phyloP scores from a whole-genome alignment of 768 basidiomycete genomes.

The Termitomyces heimii region DNA sequence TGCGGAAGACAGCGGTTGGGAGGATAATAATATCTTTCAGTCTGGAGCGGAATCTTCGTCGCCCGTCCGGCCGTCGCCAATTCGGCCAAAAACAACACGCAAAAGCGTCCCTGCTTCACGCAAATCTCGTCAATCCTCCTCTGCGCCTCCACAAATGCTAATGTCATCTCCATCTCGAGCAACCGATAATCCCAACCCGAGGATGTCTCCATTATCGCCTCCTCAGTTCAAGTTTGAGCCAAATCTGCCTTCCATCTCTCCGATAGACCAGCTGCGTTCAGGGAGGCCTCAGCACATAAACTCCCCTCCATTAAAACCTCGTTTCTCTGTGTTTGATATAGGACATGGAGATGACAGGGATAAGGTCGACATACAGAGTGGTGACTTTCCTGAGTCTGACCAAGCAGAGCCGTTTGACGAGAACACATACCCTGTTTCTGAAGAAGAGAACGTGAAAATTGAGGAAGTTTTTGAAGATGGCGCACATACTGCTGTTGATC shows the following conservation, averaged over 20 bases:
- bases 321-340: slow-evolving; percentile 5
- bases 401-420: neutral
- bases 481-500: slow-evolving; percentile 23
- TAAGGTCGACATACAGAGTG: slow-evolving; percentile 16
- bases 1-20: slow-evolving; percentile 78
- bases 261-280: slow-evolving; percentile 21
- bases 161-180: slow-evolving; percentile 34
- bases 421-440: slow-evolving; percentile 1
- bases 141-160: slow-evolving; percentile 57
- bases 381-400: slow-evolving; percentile 2
- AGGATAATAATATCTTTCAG: slow-evolving; percentile 87
- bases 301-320: neutral
- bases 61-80: slow-evolving; percentile 58
- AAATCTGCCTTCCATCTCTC: slow-evolving; percentile 30
- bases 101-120: slow-evolving; percentile 31
- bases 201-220: slow-evolving; percentile 29
- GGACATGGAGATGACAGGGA: slow-evolving; percentile 21
- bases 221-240: slow-evolving; percentile 55
- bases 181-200: slow-evolving; percentile 16
- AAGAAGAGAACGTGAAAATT: slow-evolving; percentile 8
- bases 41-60: slow-evolving; percentile 89
- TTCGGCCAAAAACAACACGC: slow-evolving; percentile 34
- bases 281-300: slow-evolving; percentile 10
- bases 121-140: slow-evolving; percentile 64
- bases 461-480: neutral